Conservation (phyloP, 495 filamentous ascomycete species). For the Opeltia flavorubescens region DNA sequence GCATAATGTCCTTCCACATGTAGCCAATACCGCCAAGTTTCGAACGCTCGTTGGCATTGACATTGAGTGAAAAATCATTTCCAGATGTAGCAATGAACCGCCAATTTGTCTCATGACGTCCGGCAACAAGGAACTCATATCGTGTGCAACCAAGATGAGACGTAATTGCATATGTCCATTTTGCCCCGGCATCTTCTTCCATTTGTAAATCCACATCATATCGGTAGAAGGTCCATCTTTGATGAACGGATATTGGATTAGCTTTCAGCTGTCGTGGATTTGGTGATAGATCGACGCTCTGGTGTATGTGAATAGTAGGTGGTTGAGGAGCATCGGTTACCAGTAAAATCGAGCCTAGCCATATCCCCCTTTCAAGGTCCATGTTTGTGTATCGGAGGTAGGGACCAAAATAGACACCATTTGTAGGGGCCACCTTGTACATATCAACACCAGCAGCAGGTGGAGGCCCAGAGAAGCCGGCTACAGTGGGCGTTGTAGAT, state of each 20-base stretch:
- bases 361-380: constrained; percentile 82
- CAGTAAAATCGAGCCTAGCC: constrained; percentile 72
- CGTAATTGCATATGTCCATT: constrained; percentile 98
- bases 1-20: constrained; percentile 98
- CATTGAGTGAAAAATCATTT: constrained; percentile 84
- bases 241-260: constrained; percentile 72
- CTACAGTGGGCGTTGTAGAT: constrained; percentile 50
- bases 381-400: constrained; percentile 95
- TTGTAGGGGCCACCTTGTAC: constrained; percentile 85
- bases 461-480: constrained; percentile 71
- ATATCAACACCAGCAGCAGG: constrained; percentile 77
- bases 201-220: constrained; percentile 89
- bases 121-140: constrained; percentile 96
- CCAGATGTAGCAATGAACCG: constrained; percentile 92
- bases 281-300: constrained; percentile 78
- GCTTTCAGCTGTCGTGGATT: constrained; percentile 84
- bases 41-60: constrained; percentile 69
- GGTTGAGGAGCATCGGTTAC: constrained; percentile 87
- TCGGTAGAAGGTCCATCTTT: constrained; percentile 88
- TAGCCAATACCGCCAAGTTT: constrained; percentile 77
- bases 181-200: constrained; percentile 65
- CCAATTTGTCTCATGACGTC: constrained; percentile 81
- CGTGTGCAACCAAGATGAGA: constrained; percentile 92
- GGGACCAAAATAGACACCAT: constrained; percentile 97
- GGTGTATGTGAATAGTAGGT: constrained; percentile 91